Evolutionary conservation across 345 rosid genomes (phyloP).

Genomic region (Schrenkiella parvula): DNA sequence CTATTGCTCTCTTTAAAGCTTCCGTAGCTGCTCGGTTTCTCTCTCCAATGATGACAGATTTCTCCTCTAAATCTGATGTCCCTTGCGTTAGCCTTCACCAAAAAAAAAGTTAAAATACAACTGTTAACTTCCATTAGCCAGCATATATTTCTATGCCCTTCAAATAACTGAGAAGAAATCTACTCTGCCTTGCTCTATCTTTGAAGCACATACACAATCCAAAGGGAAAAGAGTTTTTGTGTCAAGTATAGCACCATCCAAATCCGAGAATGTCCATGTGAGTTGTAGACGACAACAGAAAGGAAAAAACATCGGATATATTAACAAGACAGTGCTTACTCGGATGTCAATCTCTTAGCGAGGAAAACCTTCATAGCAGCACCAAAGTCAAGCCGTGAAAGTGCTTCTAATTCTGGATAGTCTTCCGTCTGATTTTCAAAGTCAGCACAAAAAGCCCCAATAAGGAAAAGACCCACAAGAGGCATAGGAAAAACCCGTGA

Average conservation of each 20-base stretch:
- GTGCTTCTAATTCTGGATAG: constrained; percentile 76
- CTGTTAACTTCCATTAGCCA: background rate
- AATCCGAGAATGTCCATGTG: background rate
- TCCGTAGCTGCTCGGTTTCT: constrained; percentile 74
- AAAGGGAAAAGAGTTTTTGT: background rate
- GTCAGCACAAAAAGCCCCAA: constrained; percentile 66
- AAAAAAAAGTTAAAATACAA: background rate
- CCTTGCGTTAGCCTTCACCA: constrained; percentile 65
- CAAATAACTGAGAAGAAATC: background rate
- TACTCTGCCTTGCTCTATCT: background rate
- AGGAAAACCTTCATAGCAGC: constrained; percentile 93
- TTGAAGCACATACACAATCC: background rate
- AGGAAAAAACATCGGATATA: background rate
- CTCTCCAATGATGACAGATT: constrained; percentile 86
- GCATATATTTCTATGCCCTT: background rate
- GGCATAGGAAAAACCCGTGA: constrained; percentile 97
- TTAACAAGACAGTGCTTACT: constrained; percentile 45
- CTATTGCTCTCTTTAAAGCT: constrained; percentile 58
- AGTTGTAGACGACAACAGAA: background rate
- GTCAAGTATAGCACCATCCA: background rate
- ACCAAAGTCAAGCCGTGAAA: constrained; percentile 77
- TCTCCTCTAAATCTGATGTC: constrained; percentile 71
- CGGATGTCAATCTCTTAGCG: constrained; percentile 78
- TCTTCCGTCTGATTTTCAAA: constrained; percentile 55
- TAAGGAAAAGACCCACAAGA: constrained; percentile 85